A percentile compares a stretch with the other conserved stretches of the same genome.
phyloP scores from a whole-genome alignment of 805 yeast species.

The Candida corydali region DNA sequence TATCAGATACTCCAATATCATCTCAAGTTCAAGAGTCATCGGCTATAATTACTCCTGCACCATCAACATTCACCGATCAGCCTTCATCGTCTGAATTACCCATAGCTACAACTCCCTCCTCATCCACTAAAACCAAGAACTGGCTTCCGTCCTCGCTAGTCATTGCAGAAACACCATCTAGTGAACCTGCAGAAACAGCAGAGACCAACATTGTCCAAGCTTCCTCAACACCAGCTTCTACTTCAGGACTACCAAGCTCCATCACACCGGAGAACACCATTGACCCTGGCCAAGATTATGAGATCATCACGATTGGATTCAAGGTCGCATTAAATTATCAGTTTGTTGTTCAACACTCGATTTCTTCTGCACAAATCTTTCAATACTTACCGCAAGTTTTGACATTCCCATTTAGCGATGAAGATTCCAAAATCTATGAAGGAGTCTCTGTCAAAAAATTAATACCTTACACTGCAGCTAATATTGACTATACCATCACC shows the following conservation, averaged over 20 bases:
- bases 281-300: slow-evolving; percentile 42
- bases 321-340: slow-evolving; percentile 76
- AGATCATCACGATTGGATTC: slow-evolving; percentile 73
- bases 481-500: slow-evolving; percentile 63
- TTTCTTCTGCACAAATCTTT: slow-evolving; percentile 81
- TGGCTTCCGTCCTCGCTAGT: slow-evolving; percentile 37
- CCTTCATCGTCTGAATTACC: slow-evolving; percentile 8
- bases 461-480: slow-evolving; percentile 65
- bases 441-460: slow-evolving; percentile 61
- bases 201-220: slow-evolving; percentile 34
- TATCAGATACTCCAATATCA: background rate
- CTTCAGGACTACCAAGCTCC: slow-evolving; percentile 64
- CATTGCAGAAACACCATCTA: slow-evolving; percentile 17
- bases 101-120: slow-evolving; percentile 8
- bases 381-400: slow-evolving; percentile 78
- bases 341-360: slow-evolving; percentile 67
- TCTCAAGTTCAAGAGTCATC: background rate
- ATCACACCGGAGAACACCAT: slow-evolving; percentile 64
- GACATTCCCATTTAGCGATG: slow-evolving; percentile 50
- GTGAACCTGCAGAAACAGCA: slow-evolving; percentile 18
- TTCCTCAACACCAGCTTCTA: slow-evolving; percentile 26
- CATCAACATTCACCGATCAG: slow-evolving; percentile 3
- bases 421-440: slow-evolving; percentile 17
- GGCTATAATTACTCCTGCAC: slow-evolving; percentile 6
- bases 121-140: slow-evolving; percentile 13